phyloP scores from a whole-genome alignment of 2,329 filamentous ascomycete species.

The Pleoardoris graminearum region DNA sequence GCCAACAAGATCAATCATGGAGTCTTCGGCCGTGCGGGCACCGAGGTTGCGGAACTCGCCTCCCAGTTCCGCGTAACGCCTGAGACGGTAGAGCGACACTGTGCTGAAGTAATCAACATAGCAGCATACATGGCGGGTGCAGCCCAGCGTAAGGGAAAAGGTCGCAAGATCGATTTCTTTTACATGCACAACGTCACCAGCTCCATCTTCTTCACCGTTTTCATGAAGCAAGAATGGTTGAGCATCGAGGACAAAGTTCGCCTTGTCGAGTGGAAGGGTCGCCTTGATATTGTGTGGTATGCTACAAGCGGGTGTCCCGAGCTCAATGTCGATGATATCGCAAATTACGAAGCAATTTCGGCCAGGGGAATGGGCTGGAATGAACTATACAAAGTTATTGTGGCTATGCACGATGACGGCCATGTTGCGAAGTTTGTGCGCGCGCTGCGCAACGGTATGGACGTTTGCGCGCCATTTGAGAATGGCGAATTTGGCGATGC shows the following conservation, averaged over 20 bases:
- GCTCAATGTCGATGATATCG: constrained; percentile 23
- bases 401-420: constrained; percentile 38
- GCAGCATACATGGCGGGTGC: constrained; percentile 14
- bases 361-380: constrained; percentile 22
- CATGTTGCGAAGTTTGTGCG: constrained; percentile 44
- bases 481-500: neutral
- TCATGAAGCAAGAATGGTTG: constrained; percentile 41
- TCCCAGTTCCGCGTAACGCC: neutral
- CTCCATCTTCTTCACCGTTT: constrained; percentile 37
- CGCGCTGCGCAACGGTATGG: constrained; percentile 37
- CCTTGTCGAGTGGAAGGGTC: constrained; percentile 29
- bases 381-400: constrained; percentile 28
- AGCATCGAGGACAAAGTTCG: constrained; percentile 27
- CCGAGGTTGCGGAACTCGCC: neutral
- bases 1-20: constrained; percentile 6
- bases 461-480: constrained; percentile 9
- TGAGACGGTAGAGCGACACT: neutral
- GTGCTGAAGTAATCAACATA: constrained; percentile 12
- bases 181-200: constrained; percentile 40
- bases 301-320: constrained; percentile 15
- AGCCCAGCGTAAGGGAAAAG: constrained; percentile 10
- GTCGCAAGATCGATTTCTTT: constrained; percentile 34
- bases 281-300: constrained; percentile 28
- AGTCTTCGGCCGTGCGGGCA: constrained; percentile 5
- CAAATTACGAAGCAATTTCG: constrained; percentile 24